Evolutionary conservation across 768 basidiomycete genomes (phyloP).

Genomic region (Leccinum variicolor): DNA sequence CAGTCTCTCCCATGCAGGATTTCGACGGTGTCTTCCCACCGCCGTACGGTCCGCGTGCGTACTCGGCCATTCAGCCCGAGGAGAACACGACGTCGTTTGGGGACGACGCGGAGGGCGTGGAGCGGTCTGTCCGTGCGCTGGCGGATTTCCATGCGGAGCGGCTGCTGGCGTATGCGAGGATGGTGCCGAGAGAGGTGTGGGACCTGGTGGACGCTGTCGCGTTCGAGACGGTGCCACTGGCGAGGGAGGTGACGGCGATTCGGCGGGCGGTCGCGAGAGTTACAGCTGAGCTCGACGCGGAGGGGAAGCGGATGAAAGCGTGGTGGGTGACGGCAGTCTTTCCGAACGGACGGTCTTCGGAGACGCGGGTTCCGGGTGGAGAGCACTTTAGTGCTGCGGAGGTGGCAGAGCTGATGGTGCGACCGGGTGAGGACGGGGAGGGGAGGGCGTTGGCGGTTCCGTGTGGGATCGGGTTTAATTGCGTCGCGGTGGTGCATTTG

Average conservation of each 20-base stretch:
- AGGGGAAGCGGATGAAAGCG: slow-evolving; percentile 40
- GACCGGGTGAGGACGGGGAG: slow-evolving; percentile 11
- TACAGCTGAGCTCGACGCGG: slow-evolving; percentile 15
- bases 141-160: slow-evolving; percentile 62
- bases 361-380: slow-evolving; percentile 30
- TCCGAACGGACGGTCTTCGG: slow-evolving; percentile 47
- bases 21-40: slow-evolving; percentile 75
- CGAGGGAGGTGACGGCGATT: slow-evolving; percentile 63
- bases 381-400: slow-evolving; percentile 32
- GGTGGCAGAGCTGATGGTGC: slow-evolving; percentile 42
- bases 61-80: slow-evolving; percentile 21
- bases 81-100: slow-evolving; percentile 44
- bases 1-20: slow-evolving; percentile 62
- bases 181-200: slow-evolving; percentile 48
- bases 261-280: slow-evolving; percentile 53
- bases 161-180: slow-evolving; percentile 48
- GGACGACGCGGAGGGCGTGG: slow-evolving; percentile 30
- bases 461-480: slow-evolving; percentile 71
- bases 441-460: slow-evolving; percentile 33
- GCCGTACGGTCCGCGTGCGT: slow-evolving; percentile 62
- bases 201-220: slow-evolving; percentile 55
- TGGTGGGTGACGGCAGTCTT: slow-evolving; percentile 78
- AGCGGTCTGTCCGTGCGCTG: slow-evolving; percentile 48
- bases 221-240: slow-evolving; percentile 76
- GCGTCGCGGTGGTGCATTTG: slow-evolving; percentile 51